Evolutionary conservation across 2,329 filamentous ascomycete species (phyloP).

Genomic region (Penicillium sclerotigenum): DNA sequence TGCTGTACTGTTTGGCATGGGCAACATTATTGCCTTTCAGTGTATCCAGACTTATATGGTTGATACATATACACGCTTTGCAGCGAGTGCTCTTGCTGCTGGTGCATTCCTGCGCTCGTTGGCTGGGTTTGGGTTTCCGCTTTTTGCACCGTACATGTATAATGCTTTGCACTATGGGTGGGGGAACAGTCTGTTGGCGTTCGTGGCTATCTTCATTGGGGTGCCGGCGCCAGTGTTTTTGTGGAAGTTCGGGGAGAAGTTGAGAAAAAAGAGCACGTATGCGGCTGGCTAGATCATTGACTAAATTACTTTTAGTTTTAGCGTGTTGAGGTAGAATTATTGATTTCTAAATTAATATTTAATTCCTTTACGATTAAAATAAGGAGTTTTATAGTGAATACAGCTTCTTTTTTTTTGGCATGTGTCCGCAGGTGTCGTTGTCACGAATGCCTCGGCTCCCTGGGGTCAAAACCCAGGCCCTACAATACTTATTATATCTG

Average conservation of each 20-base stretch:
- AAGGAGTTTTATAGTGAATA: background rate
- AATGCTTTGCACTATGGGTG: conserved; percentile 37
- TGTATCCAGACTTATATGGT: conserved; percentile 48
- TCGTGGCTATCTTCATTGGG: conserved; percentile 39
- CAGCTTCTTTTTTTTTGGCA: background rate
- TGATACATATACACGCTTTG: conserved; percentile 41
- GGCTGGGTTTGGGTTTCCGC: conserved; percentile 42
- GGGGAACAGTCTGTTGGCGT: conserved; percentile 43
- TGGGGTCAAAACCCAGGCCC: too few relatives aligned
- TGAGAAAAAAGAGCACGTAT: conserved; percentile 50
- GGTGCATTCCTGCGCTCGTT: conserved; percentile 36
- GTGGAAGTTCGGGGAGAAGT: conserved; percentile 49
- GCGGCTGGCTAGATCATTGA: conserved; percentile 38
- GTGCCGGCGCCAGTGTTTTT: conserved; percentile 51
- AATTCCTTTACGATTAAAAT: background rate
- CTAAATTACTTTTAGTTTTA: background rate
- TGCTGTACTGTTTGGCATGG: conserved; percentile 49
- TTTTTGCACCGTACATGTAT: conserved; percentile 45
- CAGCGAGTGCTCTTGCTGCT: conserved; percentile 41
- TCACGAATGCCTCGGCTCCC: background rate
- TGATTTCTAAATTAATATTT: background rate
- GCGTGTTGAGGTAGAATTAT: too few relatives aligned
- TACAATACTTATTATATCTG: too few relatives aligned
- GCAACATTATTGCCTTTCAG: conserved; percentile 46
- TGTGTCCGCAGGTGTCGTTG: background rate